Conservation (phyloP, 1,139 yeast genomes). For the Candida albicans region DNA sequence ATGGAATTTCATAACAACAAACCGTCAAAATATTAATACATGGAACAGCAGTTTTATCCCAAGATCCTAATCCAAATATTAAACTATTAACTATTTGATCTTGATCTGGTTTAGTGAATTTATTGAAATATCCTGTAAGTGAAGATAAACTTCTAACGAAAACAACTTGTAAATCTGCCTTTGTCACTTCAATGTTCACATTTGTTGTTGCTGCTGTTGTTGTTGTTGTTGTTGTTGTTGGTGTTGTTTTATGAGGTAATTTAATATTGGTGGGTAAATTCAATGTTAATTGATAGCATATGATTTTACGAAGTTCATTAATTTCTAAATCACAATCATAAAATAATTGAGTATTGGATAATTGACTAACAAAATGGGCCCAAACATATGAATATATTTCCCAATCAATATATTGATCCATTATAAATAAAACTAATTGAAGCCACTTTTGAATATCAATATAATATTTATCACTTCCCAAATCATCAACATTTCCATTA, state of each 20-base stretch:
- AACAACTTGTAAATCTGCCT: constrained; percentile 67
- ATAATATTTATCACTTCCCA: constrained; percentile 14
- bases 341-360: constrained; percentile 62
- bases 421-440: constrained; percentile 45
- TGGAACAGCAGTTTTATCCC: constrained; percentile 80
- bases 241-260: constrained; percentile 37
- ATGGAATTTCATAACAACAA: constrained; percentile 79
- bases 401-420: constrained; percentile 65
- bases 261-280: constrained; percentile 45
- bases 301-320: constrained; percentile 42
- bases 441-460: constrained; percentile 58
- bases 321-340: constrained; percentile 45
- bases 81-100: constrained; percentile 69
- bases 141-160: constrained; percentile 66
- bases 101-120: constrained; percentile 61
- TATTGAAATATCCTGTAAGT: constrained; percentile 62
- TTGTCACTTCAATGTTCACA: constrained; percentile 40
- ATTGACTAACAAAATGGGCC: constrained; percentile 72
- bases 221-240: no score
- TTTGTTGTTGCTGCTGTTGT: no score
- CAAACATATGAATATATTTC: constrained; percentile 66
- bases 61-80: constrained; percentile 63
- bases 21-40: constrained; percentile 74
- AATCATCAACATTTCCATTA: not conserved
- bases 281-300: constrained; percentile 63